Evolutionary conservation across 768 basidiomycete species (phyloP), one percentile per base, ranked within the genome.

Genomic region (Brasilioporus rufonigricans): DNA sequence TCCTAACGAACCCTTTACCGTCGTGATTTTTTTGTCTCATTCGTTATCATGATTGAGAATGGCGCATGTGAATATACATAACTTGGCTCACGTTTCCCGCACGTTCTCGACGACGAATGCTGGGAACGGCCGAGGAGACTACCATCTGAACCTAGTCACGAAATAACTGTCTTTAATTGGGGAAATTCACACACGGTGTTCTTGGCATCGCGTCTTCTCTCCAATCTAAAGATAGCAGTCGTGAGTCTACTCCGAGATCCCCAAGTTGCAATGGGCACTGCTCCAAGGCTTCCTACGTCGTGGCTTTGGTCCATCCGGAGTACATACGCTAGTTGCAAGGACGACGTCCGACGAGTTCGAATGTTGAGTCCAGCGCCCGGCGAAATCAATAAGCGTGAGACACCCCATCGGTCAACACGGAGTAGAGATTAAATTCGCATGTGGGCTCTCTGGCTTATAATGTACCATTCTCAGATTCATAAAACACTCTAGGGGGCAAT

Each of bases 181-280:
- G n/a, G n/a, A n/a, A n/a, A n/a, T n/a, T n/a, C n/a, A n/a, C n/a
- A n/a, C n/a, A n/a, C n/a, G n/a, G n/a, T 31, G 26, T 56, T 57
- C 61, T 33, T 39, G 29, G 27, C 31, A 26, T 47, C 18, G 18
- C 18, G 32, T 44, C 44, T 32, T 41, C 11, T 45, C 21, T 50
- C 35, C 48, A 32, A 39, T 50, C 50, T n/a, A 48, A 61, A 61
- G 58, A 61, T 61, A 47, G 50, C 32, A 49, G 35, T 44, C 58
- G 44, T 64, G 52, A 39, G 57, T 47, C 29, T 45, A 3, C 11
- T 36, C 13, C 29, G 23, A 14, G 3, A 43, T 29, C 44, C 23
- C n/a, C 21, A 27, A 1, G 29, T 44, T 11, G 8, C 19, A 48
- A 41, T 46, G 43, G 45, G 9, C 47, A 18, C 21, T n/a, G 29